Percentiles rank a stretch among this genome's conserved stretches.
phyloP scores from a whole-genome alignment of 345 rosid genomes.

The Cardamine occulta region DNA sequence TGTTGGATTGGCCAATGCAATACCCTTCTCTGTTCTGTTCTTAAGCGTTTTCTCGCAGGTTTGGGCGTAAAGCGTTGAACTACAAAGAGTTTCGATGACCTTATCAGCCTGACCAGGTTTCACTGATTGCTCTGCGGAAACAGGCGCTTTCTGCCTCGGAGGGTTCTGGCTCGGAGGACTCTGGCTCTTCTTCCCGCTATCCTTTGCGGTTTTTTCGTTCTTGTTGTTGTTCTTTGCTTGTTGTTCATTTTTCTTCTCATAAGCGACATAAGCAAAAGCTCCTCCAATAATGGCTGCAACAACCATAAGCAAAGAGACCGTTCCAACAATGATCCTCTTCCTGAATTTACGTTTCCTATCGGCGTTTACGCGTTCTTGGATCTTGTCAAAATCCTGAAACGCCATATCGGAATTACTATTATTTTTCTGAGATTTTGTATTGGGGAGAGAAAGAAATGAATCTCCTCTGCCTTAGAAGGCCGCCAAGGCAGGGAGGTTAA shows the following conservation, averaged over 20 bases:
- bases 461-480: constrained; percentile 55
- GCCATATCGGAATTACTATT: constrained; percentile 49
- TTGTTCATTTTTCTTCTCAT: constrained; percentile 28
- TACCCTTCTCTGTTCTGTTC: constrained; percentile 36
- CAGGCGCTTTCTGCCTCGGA: constrained; percentile 3
- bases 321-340: constrained; percentile 51
- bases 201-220: neutral
- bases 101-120: constrained; percentile 32
- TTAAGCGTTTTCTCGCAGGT: constrained; percentile 56
- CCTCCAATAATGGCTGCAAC: constrained; percentile 50
- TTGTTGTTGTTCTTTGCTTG: neutral
- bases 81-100: constrained; percentile 53
- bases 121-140: constrained; percentile 18
- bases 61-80: constrained; percentile 51
- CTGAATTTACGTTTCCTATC: constrained; percentile 60
- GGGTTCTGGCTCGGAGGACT: neutral
- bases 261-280: constrained; percentile 47
- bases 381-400: constrained; percentile 83
- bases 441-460: constrained; percentile 48
- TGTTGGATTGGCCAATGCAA: constrained; percentile 46
- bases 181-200: constrained; percentile 18
- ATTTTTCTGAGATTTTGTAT: neutral
- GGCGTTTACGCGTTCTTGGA: constrained; percentile 66
- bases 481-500: constrained; percentile 61
- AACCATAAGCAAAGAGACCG: constrained; percentile 45